phyloP scores from a whole-genome alignment of 306 rosid species.

The Dryas drummondii region DNA sequence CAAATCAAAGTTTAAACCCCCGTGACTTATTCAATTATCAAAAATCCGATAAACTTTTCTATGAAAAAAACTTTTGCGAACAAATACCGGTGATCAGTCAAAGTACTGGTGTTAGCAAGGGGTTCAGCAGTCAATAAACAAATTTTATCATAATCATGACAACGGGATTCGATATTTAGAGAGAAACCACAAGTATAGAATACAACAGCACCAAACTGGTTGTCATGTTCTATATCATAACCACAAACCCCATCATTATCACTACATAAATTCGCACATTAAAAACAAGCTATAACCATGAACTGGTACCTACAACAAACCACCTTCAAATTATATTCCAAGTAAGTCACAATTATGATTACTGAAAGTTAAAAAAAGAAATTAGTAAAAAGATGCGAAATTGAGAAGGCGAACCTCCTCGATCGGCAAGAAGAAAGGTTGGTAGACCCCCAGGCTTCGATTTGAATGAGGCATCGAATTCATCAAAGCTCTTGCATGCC shows the following conservation, averaged over 20 bases:
- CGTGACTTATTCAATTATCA: not conserved
- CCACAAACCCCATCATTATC: not conserved
- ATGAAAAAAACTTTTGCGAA: too few relatives aligned
- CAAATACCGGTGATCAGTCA: not conserved
- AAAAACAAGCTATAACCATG: not conserved
- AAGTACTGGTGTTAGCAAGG: not conserved
- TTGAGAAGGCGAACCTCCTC: constrained; percentile 60
- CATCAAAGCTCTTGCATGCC: constrained; percentile 64
- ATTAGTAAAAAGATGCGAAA: not conserved
- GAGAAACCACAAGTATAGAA: not conserved
- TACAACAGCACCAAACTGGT: not conserved
- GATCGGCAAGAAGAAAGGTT: constrained; percentile 80
- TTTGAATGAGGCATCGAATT: constrained; percentile 51
- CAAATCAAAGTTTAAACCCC: not conserved
- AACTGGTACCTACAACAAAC: not conserved
- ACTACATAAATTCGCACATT: not conserved
- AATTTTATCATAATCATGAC: not conserved
- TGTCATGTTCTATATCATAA: constrained; percentile 4
- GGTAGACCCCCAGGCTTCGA: constrained; percentile 73
- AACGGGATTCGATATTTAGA: not conserved
- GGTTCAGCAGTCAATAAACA: not conserved
- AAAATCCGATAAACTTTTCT: not conserved
- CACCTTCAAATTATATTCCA: not conserved
- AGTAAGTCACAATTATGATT: not conserved
- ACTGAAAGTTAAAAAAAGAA: not conserved